Percentiles rank a stretch among this genome's conserved stretches.
Conservation (phyloP, 768 basidiomycete genomes). For the Daedaleopsis nitida region DNA sequence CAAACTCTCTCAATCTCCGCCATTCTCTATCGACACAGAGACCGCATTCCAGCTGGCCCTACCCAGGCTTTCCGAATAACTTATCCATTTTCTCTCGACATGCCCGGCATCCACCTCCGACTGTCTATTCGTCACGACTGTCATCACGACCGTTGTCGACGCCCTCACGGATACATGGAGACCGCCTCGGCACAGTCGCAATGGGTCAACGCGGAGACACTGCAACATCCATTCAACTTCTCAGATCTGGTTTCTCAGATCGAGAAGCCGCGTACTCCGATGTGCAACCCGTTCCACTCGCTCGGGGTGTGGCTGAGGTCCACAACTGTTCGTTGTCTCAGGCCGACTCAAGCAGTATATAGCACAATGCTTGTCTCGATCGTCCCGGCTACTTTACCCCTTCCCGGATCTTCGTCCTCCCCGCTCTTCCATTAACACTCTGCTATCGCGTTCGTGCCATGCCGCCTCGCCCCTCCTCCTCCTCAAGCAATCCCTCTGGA, state of each 20-base stretch:
- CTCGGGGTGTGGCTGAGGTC: constrained; percentile 10
- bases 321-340: constrained; percentile 11
- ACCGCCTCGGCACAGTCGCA: constrained; percentile 21
- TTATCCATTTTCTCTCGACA: neutral
- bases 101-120: constrained; percentile 13
- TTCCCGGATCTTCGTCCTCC: constrained; percentile 4
- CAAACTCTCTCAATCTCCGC: neutral
- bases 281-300: constrained; percentile 7
- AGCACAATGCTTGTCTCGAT: constrained; percentile 10
- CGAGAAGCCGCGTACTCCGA: constrained; percentile 11
- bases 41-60: neutral
- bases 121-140: constrained; percentile 22
- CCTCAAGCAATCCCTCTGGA: constrained; percentile 21
- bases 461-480: constrained; percentile 25
- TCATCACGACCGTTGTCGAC: constrained; percentile 24
- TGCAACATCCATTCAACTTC: constrained; percentile 18
- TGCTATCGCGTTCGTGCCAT: constrained; percentile 18
- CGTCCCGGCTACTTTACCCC: constrained; percentile 1
- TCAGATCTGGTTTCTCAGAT: constrained; percentile 10
- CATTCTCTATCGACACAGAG: neutral
- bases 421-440: neutral
- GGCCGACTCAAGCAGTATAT: constrained; percentile 13
- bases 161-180: constrained; percentile 18
- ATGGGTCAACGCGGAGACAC: constrained; percentile 5
- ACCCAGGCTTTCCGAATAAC: constrained; percentile 5